Percentiles rank a stretch among this genome's conserved stretches.
phyloP scores from a whole-genome alignment of 23 red algal genomes.

The Gracilaria gracilis region DNA sequence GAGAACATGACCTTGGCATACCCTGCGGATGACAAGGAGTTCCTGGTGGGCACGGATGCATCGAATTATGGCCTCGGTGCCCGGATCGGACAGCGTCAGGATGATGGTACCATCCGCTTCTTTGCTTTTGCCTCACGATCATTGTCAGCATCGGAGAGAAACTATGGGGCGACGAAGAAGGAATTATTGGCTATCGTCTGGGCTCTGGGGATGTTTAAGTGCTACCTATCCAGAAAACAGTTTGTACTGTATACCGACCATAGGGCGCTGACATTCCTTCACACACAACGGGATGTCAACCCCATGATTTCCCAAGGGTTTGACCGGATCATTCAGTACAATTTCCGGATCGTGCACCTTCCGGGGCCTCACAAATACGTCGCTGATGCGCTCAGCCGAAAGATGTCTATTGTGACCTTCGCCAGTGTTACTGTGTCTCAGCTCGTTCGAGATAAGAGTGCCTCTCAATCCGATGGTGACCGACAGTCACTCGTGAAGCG shows the following conservation, averaged over 20 bases:
- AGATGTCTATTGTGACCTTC: background rate
- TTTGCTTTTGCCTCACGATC: conserved; percentile 8
- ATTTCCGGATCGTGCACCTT: background rate
- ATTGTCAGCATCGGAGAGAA: background rate
- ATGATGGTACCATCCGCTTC: background rate
- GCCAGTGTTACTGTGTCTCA: background rate
- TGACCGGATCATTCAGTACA: background rate
- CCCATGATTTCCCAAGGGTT: background rate
- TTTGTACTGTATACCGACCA: conserved; percentile 24
- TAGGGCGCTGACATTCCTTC: conserved; percentile 17
- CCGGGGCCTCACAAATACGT: background rate
- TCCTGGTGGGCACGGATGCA: conserved; percentile 2
- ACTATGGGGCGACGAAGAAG: conserved; percentile 38
- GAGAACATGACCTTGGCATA: conserved; percentile 10
- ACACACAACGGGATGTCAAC: background rate
- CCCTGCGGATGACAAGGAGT: background rate
- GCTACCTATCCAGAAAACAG: background rate
- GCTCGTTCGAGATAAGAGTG: background rate
- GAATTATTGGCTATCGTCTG: conserved; percentile 22
- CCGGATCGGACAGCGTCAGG: conserved; percentile 4
- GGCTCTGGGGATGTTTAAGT: conserved; percentile 8
- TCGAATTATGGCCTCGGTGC: conserved; percentile 28
- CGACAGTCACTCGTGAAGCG: background rate
- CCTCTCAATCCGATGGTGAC: background rate
- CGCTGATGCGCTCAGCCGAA: conserved; percentile 9